phyloP scores from a whole-genome alignment of 2,329 filamentous ascomycete genomes.

The Cytospora leucostoma region DNA sequence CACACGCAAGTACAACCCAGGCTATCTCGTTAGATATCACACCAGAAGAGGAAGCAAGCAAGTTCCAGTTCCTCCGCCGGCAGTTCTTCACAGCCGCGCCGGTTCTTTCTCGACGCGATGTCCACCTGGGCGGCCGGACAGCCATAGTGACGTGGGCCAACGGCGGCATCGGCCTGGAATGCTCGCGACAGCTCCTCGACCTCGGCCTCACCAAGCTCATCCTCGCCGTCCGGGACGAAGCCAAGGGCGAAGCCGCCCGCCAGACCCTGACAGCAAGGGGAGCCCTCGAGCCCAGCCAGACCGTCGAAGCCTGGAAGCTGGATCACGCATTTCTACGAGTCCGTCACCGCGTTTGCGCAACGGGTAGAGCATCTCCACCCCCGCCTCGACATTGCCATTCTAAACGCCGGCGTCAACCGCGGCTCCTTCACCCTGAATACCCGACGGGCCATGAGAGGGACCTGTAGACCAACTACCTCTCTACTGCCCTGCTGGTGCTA shows the following conservation, averaged over 20 bases:
- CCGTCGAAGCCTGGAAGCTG: conserved; percentile 42
- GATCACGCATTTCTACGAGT: conserved; percentile 41
- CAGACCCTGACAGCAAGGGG: conserved; percentile 30
- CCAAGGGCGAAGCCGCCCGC: conserved; percentile 28
- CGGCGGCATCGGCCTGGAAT: conserved; percentile 42
- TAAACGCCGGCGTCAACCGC: conserved; percentile 8
- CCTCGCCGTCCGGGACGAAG: conserved; percentile 38
- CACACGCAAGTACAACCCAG: not conserved
- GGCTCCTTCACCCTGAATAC: not conserved
- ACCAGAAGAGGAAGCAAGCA: conserved; percentile 7
- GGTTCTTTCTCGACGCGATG: not conserved
- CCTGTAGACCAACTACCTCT: conserved; percentile 13
- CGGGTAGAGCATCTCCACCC: not conserved
- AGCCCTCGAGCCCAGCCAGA: conserved; percentile 29
- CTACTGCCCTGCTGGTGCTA: conserved; percentile 9
- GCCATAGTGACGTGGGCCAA: conserved; percentile 44
- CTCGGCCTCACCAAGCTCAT: conserved; percentile 39
- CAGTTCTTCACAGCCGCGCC: not conserved
- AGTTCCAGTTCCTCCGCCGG: conserved; percentile 6
- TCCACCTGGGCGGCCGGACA: conserved; percentile 32
- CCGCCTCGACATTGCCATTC: conserved; percentile 1
- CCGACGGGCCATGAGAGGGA: conserved; percentile 16
- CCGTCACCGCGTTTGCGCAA: conserved; percentile 25
- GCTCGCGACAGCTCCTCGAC: conserved; percentile 38
- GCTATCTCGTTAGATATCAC: not conserved